Conservation (phyloP, 2,329 filamentous ascomycete genomes). For the Aspergillus tanneri region DNA sequence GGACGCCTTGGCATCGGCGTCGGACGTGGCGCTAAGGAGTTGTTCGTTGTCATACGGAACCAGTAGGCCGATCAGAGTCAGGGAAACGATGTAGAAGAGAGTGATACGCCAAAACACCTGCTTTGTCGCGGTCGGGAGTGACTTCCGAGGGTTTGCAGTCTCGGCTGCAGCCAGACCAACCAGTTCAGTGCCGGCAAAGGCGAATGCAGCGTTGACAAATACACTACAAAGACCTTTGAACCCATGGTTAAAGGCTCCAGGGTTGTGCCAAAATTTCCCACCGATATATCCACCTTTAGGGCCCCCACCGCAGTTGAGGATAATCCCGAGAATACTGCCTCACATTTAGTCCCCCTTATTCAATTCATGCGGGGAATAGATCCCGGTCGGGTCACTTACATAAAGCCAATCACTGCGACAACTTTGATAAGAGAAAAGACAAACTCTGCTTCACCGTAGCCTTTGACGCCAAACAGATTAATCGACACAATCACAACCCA, state of each 20-base stretch:
- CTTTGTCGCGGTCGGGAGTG: slow-evolving; percentile 81
- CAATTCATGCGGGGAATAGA: slow-evolving; percentile 1
- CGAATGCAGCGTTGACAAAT: slow-evolving; percentile 63
- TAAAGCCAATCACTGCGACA: slow-evolving; percentile 80
- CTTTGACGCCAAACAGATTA: slow-evolving; percentile 84
- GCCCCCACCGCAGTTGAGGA: slow-evolving; percentile 80
- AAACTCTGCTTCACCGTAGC: slow-evolving; percentile 88
- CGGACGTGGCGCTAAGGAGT: slow-evolving; percentile 59
- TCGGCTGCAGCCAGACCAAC: slow-evolving; percentile 62
- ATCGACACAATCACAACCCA: slow-evolving; percentile 72
- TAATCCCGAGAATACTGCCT: slow-evolving; percentile 74
- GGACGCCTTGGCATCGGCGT: slow-evolving; percentile 71
- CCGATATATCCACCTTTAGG: slow-evolving; percentile 75
- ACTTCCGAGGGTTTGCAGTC: slow-evolving; percentile 61
- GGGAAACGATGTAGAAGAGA: slow-evolving; percentile 82
- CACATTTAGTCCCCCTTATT: slow-evolving; percentile 18
- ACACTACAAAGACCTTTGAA: slow-evolving; percentile 65
- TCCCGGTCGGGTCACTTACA: slow-evolving; percentile 54
- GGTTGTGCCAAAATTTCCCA: slow-evolving; percentile 70
- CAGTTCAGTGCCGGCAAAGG: slow-evolving; percentile 62
- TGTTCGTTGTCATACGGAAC: slow-evolving; percentile 69
- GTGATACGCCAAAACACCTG: slow-evolving; percentile 95
- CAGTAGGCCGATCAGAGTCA: slow-evolving; percentile 77
- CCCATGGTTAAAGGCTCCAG: slow-evolving; percentile 71
- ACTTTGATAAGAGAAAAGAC: slow-evolving; percentile 85